A percentile compares a stretch with the other conserved stretches of the same genome.
phyloP scores from a whole-genome alignment of 768 basidiomycete genomes.

The Rhodotorula diobovata region DNA sequence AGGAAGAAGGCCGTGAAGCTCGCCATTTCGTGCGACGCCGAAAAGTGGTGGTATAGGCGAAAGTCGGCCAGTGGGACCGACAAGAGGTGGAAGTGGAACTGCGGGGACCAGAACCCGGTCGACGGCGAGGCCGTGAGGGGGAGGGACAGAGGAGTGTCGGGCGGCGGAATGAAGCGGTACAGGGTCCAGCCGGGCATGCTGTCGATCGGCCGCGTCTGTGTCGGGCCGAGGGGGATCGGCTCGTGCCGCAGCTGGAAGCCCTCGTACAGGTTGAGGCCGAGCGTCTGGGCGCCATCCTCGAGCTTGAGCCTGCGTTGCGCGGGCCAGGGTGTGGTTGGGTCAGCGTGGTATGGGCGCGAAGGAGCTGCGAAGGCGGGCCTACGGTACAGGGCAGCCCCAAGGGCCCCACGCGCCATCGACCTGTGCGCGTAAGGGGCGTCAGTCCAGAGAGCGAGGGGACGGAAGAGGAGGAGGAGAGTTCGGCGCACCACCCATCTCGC shows the following conservation, averaged over 20 bases:
- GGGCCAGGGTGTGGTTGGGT: no score
- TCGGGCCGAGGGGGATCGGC: neutral
- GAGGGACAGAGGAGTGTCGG: conserved; percentile 9
- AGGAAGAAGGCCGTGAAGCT: conserved; percentile 28
- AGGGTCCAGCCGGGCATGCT: conserved; percentile 31
- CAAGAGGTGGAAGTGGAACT: conserved; percentile 29
- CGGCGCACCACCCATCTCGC: conserved; percentile 8
- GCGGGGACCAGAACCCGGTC: conserved; percentile 16
- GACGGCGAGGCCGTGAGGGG: neutral
- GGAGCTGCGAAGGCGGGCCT: neutral
- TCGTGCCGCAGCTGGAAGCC: conserved; percentile 22
- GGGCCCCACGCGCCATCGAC: conserved; percentile 28
- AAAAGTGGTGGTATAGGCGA: conserved; percentile 30
- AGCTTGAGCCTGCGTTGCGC: conserved; percentile 12
- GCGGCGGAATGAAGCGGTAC: conserved; percentile 25
- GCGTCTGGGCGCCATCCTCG: neutral
- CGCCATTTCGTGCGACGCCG: conserved; percentile 18
- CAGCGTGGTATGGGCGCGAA: neutral
- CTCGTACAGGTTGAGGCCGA: conserved; percentile 30
- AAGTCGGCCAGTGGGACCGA: conserved; percentile 30
- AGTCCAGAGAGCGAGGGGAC: neutral
- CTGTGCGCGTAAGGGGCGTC: neutral
- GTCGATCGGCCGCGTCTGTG: conserved; percentile 27
- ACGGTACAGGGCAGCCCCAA: conserved; percentile 7
- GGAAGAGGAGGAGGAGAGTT: neutral